Conservation (phyloP, 352 stramenopile species). For the Globisporangium radiosum region DNA sequence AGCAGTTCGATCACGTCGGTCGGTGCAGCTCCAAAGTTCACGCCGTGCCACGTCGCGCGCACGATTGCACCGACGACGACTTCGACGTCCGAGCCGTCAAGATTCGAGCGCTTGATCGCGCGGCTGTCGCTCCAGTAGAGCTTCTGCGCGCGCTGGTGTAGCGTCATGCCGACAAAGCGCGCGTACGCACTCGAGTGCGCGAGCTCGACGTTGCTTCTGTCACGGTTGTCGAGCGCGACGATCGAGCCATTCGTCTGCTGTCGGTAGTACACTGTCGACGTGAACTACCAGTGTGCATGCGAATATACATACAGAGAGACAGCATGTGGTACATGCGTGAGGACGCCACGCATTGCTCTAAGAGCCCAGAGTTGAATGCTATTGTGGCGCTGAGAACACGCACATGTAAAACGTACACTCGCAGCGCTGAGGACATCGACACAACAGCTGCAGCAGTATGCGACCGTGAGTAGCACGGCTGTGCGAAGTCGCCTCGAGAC, state of each 20-base stretch:
- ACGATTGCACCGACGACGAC: conserved; percentile 37
- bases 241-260: conserved; percentile 44
- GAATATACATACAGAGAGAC: no score
- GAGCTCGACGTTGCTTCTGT: conserved; percentile 26
- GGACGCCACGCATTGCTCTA: no score
- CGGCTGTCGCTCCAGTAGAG: conserved; percentile 62
- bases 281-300: conserved; percentile 9
- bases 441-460: no score
- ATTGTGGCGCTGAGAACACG: no score
- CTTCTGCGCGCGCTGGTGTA: conserved; percentile 24
- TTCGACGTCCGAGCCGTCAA: conserved; percentile 9
- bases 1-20: conserved; percentile 29
- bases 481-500: no score
- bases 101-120: conserved; percentile 23
- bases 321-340: no score
- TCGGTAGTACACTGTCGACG: conserved; percentile 63
- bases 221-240: conserved; percentile 37
- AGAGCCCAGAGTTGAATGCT: no score
- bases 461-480: no score
- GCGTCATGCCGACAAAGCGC: conserved; percentile 36
- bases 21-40: conserved; percentile 36
- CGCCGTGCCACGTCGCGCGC: conserved; percentile 39
- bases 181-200: conserved; percentile 29
- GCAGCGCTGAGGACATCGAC: no score
- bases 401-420: no score